Evolutionary conservation across 352 stramenopile genomes (phyloP), one percentile per base, ranked within the genome.

Genomic region (Thalassiosira tumida): DNA sequence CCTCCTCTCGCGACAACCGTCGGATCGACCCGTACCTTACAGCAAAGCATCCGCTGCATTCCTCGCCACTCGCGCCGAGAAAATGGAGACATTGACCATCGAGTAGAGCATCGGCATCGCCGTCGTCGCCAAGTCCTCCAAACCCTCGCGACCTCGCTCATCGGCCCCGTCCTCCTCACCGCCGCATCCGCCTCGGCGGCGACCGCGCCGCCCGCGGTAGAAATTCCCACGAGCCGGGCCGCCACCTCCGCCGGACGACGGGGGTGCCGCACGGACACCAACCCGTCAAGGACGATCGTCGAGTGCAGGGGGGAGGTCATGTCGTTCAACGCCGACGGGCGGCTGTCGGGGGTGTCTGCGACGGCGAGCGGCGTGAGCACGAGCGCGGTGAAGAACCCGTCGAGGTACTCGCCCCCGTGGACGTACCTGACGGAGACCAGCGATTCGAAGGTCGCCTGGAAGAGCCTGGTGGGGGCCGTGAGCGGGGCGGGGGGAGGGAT

Each of bases 321-420:
- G 37, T 35, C 78, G 51, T 91, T 64, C 37, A 94, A 93, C 29
- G 40, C 76, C 21, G 90, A 96, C 88, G 93, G 92, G 59, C 72
- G 95, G 43, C 79, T 97, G 14, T 96, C 94, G 2, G 87, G 81
- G 54, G 89, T 97, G 7, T 93, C 95, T 13, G 95, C 95, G 0
- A 96, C 93, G 1, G 93, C 94, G 50, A 97, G 96, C 89, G 95
- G 95, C 65, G 94, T 97, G 6, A 94, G 85, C 37, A 96, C 93
- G 13, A 95, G 88, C 35, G 91, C 89, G 2, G 93, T 97, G 0
- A 93, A 91, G 59, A 97, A 96, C 93, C 95, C 95, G 51, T 95
- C 89, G 17, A 79, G 95, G 15, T 97, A 96, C 77, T 94, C 85
- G 29, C 93, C 95, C 29, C 95, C 95, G 0, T 97, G 95, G 95